phyloP scores from a whole-genome alignment of 1,284 basidiomycete genomes.

The Pseudozyma sp. region DNA sequence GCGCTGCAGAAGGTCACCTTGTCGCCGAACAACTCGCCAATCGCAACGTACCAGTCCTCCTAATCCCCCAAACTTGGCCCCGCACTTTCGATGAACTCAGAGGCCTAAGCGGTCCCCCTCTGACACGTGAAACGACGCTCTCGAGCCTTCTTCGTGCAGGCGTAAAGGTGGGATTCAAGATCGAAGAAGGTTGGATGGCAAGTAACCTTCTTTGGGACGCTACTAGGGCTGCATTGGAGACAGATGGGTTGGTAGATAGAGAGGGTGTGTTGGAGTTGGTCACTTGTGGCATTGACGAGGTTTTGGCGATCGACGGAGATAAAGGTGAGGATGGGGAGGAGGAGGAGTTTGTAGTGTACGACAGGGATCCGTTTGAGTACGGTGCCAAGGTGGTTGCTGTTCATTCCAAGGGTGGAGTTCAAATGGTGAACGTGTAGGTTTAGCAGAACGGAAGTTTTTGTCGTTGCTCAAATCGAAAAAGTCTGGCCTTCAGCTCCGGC shows the following conservation, averaged over 20 bases:
- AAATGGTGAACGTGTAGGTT: slow-evolving; percentile 37
- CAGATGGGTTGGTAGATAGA: slow-evolving; percentile 70
- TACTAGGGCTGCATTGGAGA: slow-evolving; percentile 51
- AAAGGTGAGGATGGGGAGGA: slow-evolving; percentile 40
- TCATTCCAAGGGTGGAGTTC: slow-evolving; percentile 32
- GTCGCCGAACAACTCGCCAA: slow-evolving; percentile 76
- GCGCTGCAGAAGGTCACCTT: slow-evolving; percentile 80
- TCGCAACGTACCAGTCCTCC: slow-evolving; percentile 79
- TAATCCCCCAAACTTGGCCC: slow-evolving; percentile 77
- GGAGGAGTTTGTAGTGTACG: slow-evolving; percentile 77
- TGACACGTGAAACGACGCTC: slow-evolving; percentile 78
- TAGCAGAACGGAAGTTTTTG: background rate
- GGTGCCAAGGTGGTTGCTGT: slow-evolving; percentile 76
- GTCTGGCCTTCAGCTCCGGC: no score
- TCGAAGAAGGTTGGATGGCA: slow-evolving; percentile 74
- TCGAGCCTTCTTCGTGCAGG: slow-evolving; percentile 76
- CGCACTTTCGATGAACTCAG: slow-evolving; percentile 78
- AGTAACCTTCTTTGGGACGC: slow-evolving; percentile 79
- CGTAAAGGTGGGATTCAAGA: slow-evolving; percentile 80
- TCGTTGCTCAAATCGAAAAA: background rate
- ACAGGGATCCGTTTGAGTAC: slow-evolving; percentile 74
- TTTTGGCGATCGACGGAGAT: slow-evolving; percentile 72
- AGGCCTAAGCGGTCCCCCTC: slow-evolving; percentile 80
- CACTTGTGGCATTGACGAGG: slow-evolving; percentile 75
- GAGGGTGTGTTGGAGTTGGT: slow-evolving; percentile 75